Evolutionary conservation across 495 filamentous ascomycete genomes (phyloP), one percentile per base, ranked within the genome.

Genomic region (Daldinia childiae): DNA sequence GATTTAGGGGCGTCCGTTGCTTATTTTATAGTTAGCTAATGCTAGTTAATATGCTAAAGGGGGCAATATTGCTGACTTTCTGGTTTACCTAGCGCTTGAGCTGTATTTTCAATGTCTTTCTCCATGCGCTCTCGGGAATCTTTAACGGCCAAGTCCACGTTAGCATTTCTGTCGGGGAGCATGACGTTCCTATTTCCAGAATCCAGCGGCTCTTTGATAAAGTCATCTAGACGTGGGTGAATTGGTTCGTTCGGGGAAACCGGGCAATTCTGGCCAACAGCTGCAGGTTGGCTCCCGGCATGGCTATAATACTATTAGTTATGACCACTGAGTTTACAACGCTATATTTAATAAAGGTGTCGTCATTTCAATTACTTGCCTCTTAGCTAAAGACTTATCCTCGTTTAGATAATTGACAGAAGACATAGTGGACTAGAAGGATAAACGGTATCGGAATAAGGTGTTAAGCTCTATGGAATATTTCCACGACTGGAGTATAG

Each of bases 171-270:
- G 29, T 70, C 45, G n/a, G 68, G 68, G 1, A 70, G 29, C 56
- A 65, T 61, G 14, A 70, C 62, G 29, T 57, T 60, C 61, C 57
- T 64, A 17, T 70, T 70, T 61, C 68, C 68, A 17, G 11, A 56
- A 24, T 36, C 48, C 1, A 48, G 19, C 15, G 48, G 48, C 26
- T 70, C 68, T n/a, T 62, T 43, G 14, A 65, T 15, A 15, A 65
- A 70, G 38, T 62, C 68, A 19, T 50, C 48, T n/a, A 70, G 27
- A 19, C 68, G 68, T 17, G 62, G 45, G 14, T 57, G 50, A 1
- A 62, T 43, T 4, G 56, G 11, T 1, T 64, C 55, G 21, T 51
- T 17, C 2, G 52, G 26, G 0, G 26, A 34, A 26, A 52, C 24
- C 14, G 19, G 14, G 6, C n/a, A n/a, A 2, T 6, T 19, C 30